These are phyloP conservation scores for Hemileccinum hortonii DNA, from an alignment of 1,284 basidiomycete genomes.

Conservation along the genomic window DNA sequence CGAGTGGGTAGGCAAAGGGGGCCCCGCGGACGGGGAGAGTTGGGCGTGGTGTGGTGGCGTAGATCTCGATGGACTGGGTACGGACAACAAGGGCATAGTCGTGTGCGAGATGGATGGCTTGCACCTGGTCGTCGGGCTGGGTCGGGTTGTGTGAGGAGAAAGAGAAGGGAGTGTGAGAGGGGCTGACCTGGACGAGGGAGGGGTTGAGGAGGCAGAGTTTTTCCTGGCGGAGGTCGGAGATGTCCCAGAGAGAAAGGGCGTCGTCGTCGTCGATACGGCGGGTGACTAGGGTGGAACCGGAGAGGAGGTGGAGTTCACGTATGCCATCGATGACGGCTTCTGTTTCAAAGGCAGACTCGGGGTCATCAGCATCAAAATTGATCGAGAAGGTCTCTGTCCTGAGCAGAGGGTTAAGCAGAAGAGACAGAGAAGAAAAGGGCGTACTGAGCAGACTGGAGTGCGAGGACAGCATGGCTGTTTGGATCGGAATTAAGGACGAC, in stretches of 20 bases:
- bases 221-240: conserved; percentile 22
- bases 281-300: conserved; percentile 39
- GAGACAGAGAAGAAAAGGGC: not conserved
- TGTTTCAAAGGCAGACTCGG: conserved; percentile 39
- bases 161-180: not conserved
- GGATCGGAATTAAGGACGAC: conserved; percentile 42
- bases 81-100: conserved; percentile 45
- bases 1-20: conserved; percentile 41
- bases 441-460: conserved; percentile 43
- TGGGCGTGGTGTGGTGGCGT: conserved; percentile 27
- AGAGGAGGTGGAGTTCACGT: conserved; percentile 36
- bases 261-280: conserved; percentile 29
- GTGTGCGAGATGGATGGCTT: conserved; percentile 41
- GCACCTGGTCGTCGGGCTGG: conserved; percentile 31
- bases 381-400: conserved; percentile 26
- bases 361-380: conserved; percentile 27
- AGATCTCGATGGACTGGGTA: conserved; percentile 42
- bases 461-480: conserved; percentile 34
- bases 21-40: conserved; percentile 12
- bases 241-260: conserved; percentile 26
- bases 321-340: conserved; percentile 33
- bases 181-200: conserved; percentile 21
- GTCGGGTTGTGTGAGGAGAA: not conserved
- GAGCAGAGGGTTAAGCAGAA: not conserved
- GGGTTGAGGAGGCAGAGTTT: conserved; percentile 28